Base-by-base conservation (phyloP, 805 yeast species). In the Schwanniomyces polymorphus region DNA sequence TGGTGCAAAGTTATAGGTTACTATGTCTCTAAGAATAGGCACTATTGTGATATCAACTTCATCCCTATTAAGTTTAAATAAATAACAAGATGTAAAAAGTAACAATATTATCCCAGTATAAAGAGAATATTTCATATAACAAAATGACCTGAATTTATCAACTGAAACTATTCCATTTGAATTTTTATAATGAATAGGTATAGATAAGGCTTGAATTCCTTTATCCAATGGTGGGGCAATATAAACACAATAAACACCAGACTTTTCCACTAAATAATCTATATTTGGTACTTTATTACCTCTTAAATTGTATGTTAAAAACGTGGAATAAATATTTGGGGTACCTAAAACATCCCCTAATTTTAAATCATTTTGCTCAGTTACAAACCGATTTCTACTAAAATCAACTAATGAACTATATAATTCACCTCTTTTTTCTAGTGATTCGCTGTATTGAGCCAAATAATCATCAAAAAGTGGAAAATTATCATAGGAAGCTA, bases 241-340 rank as follows among this genome's bases (percentile, higher is more conserved):
- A 44, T 64, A 67, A 8, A 64, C 64, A 52, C 72, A 67, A 47
- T 66, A 67, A 16, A 55, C 38, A 1, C 72, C 72, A 0, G 63
- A 47, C 38, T 56, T 49, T 10, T 54, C 45, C n/a, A 61, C 61
- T 1, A 46, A 4, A 21, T 21, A 21, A 5, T 21, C 23, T 21
- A 21, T 21, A 21, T 48, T 54, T 9, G 35, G 45, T 11, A 46
- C 46, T 9, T 29, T 9, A 4, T 39, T 25, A 37, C 48, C 4
- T 40, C 42, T 5, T 38, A 44, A 6, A 43, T 37, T 16, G 27
- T 31, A 11, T 42, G 45, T 25, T 42, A 26, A 10, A 44, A 34
- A 9, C 49, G 27, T 17, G 42, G 44, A 31, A 41, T 58, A 41
- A 45, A 51, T 38, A 21, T 21, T 21, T 21, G 23, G 23, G 5